Conservation (phyloP, 192 early-diverging fungal genomes). For the Coemansia sp. region DNA sequence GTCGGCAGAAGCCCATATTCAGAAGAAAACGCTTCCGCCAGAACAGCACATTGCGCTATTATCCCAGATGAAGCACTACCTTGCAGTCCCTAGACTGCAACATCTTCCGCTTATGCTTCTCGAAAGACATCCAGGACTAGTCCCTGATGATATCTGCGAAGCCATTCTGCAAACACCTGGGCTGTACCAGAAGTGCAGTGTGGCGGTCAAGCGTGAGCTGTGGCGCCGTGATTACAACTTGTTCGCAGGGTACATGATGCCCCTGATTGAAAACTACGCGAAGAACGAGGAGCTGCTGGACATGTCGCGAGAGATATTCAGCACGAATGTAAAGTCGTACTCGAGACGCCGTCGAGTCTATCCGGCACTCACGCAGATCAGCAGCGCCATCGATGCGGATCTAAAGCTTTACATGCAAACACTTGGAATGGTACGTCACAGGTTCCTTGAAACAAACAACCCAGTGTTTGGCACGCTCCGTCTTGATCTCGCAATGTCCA, state of each 20-base stretch:
- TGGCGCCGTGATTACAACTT: constrained; percentile 32
- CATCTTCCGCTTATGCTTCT: constrained; percentile 42
- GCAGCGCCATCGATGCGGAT: constrained; percentile 25
- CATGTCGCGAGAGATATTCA: constrained; percentile 39
- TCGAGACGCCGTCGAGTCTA: constrained; percentile 14
- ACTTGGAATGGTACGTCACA: constrained; percentile 39
- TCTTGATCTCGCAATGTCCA: constrained; percentile 35
- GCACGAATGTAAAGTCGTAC: constrained; percentile 1
- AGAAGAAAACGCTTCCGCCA: constrained; percentile 16
- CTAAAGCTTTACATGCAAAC: constrained; percentile 44
- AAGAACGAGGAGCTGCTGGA: constrained; percentile 7
- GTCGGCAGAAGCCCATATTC: constrained; percentile 30
- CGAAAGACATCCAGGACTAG: constrained; percentile 22
- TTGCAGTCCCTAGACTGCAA: constrained; percentile 27
- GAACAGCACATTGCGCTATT: constrained; percentile 30
- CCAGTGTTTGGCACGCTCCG: constrained; percentile 37
- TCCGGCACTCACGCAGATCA: constrained; percentile 22
- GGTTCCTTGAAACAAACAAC: constrained; percentile 29
- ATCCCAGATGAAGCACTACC: constrained; percentile 23
- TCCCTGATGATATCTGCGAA: constrained; percentile 32
- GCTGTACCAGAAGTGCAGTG: constrained; percentile 32
- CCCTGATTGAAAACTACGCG: constrained; percentile 25
- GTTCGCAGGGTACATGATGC: constrained; percentile 34
- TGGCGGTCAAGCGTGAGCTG: constrained; percentile 34
- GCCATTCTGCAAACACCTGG: constrained; percentile 13